Evolutionary conservation across 169 alveolate genomes (phyloP), one percentile per base, ranked within the genome.

Genomic region (Pseudocohnilembus persalinus): DNA sequence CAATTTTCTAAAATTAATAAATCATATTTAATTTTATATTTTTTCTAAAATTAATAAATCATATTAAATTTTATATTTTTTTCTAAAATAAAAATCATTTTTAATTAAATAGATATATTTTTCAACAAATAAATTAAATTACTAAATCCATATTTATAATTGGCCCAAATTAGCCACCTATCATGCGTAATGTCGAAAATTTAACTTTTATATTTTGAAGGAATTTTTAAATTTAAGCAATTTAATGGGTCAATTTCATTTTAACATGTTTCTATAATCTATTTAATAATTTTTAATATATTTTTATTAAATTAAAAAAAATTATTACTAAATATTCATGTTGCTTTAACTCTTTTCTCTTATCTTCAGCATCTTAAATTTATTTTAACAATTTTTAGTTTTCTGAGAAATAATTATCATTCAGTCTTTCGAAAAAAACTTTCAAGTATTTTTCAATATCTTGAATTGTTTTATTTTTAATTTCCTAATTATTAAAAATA

Each of bases 401-500:
- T 11, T 49, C 20, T 11, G 4, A 4, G 20, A 49, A 20, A 49
- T 49, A 49, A 11, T 49, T 20, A 49, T 49, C 68, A 11, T 49
- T 20, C 20, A 49, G 68, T 49, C 68, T 49, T 11, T 20, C 20
- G 20, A 11, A 49, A 49, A 49, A 49, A 49, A 49, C 68, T 20
- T 49, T 20, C 26, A 93, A 64, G 81, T 94, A 94, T 68, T 32
- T 83, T 72, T 86, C 82, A 0, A 92, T 94, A 74, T 94, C 92
- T 49, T 89, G 93, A n/a, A 76, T 76, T 26, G 90, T 87, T 85
- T 94, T 94, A 26, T 90, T 82, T 68, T 90, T 93, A 0, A 94
- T 84, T 49, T 83, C 85, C 72, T 85, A 76, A 34, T 92, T 78
- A n/a, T n/a, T n/a, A n/a, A n/a, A n/a, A n/a, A n/a, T n/a, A n/a